phyloP scores from a whole-genome alignment of 2,329 filamentous ascomycete species.

The Aspergillus awamori region DNA sequence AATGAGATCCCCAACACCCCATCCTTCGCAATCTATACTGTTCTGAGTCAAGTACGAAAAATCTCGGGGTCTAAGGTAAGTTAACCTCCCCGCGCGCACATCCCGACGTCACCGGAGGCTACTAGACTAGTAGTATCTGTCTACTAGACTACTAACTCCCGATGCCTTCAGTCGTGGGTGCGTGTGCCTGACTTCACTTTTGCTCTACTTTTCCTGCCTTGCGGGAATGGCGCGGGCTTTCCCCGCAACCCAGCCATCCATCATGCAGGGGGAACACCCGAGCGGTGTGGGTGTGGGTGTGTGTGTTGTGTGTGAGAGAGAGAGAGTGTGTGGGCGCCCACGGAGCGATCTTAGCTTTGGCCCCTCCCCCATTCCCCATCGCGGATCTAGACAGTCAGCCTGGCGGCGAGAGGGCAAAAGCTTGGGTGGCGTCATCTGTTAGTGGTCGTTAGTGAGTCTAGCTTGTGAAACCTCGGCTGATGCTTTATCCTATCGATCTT shows the following conservation, averaged over 20 bases:
- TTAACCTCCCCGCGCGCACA: background rate
- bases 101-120: background rate
- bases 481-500: background rate
- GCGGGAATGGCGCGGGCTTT: background rate
- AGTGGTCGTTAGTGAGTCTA: too few relatives aligned
- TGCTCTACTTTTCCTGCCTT: background rate
- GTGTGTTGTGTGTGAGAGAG: background rate
- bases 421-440: background rate
- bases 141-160: background rate
- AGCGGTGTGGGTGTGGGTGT: too few relatives aligned
- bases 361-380: background rate
- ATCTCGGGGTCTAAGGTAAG: background rate
- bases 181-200: background rate
- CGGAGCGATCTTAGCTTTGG: background rate
- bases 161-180: background rate
- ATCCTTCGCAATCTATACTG: background rate
- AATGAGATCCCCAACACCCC: background rate
- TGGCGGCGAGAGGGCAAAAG: background rate
- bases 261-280: background rate
- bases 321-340: background rate
- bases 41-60: background rate
- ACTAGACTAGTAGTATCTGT: background rate
- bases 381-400: background rate
- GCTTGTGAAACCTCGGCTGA: background rate
- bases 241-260: background rate